Percentiles rank a stretch among this genome's conserved stretches.
phyloP scores from a whole-genome alignment of 768 basidiomycete species.

The Pisolithus microcarpus region DNA sequence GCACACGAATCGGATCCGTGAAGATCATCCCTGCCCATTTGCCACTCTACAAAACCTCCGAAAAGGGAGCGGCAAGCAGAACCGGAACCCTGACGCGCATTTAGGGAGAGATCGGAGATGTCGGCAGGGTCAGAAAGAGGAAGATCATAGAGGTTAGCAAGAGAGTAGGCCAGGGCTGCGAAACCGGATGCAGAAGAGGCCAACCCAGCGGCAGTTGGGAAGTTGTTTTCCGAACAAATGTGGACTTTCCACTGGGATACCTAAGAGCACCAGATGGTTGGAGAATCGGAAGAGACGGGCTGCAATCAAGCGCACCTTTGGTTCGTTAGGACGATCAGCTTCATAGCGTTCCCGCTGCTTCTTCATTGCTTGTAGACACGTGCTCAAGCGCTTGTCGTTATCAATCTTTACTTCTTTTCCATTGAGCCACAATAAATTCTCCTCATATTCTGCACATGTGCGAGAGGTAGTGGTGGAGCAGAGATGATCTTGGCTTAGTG shows the following conservation, averaged over 20 bases:
- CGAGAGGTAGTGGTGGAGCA: slow-evolving; percentile 90
- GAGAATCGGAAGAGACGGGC: slow-evolving; percentile 10
- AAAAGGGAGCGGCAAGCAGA: slow-evolving; percentile 97
- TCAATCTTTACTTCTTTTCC: slow-evolving; percentile 89
- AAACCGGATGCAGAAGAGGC: slow-evolving; percentile 97
- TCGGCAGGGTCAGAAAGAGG: slow-evolving; percentile 38
- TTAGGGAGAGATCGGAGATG: slow-evolving; percentile 79
- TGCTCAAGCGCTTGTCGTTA: slow-evolving; percentile 64
- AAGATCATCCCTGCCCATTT: slow-evolving; percentile 50
- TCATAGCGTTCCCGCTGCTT: slow-evolving; percentile 69
- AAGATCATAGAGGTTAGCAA: slow-evolving; percentile 80
- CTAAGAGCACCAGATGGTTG: slow-evolving; percentile 28
- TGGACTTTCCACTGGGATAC: slow-evolving; percentile 70
- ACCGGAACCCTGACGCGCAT: slow-evolving; percentile 95
- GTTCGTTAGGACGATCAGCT: slow-evolving; percentile 52
- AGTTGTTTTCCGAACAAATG: slow-evolving; percentile 95
- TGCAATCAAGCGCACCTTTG: slow-evolving; percentile 45
- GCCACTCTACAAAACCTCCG: slow-evolving; percentile 96
- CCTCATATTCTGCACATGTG: slow-evolving; percentile 63
- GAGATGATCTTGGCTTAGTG: slow-evolving; percentile 93
- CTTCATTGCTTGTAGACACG: slow-evolving; percentile 86
- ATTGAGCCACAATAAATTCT: slow-evolving; percentile 91
- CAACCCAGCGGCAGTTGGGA: slow-evolving; percentile 96
- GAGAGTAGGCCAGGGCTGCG: slow-evolving; percentile 86
- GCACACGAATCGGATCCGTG: slow-evolving; percentile 86